Conservation (phyloP, 2,329 filamentous ascomycete species). For the Penicillium rolfsii region DNA sequence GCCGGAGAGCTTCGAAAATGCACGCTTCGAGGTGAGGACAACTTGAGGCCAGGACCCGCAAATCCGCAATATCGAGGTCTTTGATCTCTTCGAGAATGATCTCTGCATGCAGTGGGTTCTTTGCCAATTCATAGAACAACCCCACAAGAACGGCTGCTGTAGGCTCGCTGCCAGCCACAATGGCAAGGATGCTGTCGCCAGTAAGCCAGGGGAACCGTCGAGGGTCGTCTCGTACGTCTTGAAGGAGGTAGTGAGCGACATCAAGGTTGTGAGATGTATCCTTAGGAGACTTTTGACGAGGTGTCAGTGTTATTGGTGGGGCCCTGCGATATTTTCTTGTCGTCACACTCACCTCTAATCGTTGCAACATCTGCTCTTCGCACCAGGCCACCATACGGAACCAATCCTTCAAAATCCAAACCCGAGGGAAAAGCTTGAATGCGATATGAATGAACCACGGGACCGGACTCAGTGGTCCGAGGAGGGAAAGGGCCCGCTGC, state of each 20-base stretch:
- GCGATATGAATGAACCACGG: constrained; percentile 27
- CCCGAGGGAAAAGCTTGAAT: constrained; percentile 15
- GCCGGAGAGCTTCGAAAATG: constrained; percentile 23
- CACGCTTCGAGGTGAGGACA: constrained; percentile 20
- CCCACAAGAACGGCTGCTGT: constrained; percentile 10
- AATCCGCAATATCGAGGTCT: constrained; percentile 11
- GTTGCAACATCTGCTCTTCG: constrained; percentile 11
- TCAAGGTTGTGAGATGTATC: not conserved
- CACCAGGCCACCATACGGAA: constrained; percentile 21
- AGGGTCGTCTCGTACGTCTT: constrained; percentile 9
- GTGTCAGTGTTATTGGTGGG: too few species aligned
- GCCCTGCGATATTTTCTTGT: not conserved
- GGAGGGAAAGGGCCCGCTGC: constrained; percentile 31
- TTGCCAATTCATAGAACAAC: constrained; percentile 12
- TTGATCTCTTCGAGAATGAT: constrained; percentile 15
- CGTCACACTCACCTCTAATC: constrained; percentile 5
- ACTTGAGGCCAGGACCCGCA: not conserved
- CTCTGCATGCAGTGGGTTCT: constrained; percentile 6
- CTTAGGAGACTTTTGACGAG: not conserved
- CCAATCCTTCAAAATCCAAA: constrained; percentile 21
- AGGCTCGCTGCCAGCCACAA: constrained; percentile 21
- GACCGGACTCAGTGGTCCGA: constrained; percentile 35
- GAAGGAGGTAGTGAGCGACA: constrained; percentile 13
- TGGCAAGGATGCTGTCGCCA: constrained; percentile 16
- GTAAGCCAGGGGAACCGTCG: constrained; percentile 11